Base-by-base conservation (phyloP, 2,329 filamentous ascomycete species). In the Colletotrichum euphorbiae region DNA sequence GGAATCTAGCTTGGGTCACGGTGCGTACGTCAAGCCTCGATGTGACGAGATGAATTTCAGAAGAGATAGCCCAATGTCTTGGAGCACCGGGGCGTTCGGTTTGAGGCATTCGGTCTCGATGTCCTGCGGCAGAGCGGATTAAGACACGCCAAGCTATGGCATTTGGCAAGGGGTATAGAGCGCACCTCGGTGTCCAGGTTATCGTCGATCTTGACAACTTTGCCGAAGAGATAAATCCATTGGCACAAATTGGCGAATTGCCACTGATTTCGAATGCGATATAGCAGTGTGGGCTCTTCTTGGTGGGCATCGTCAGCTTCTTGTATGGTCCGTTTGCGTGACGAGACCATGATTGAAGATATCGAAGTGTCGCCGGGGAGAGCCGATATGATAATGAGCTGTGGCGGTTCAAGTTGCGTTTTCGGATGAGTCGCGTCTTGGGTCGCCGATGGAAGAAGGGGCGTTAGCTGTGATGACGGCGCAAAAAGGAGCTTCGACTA, bases 31-130 rank as follows among this genome's bases (percentile, higher is more conserved):
- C 54, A 98, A 84, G 71, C 94, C 94, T 71, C 94, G 91, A 82
- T 98, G 94, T 69, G 94, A 97, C 36, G 96, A 98, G 56, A 98
- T 90, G 77, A 92, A 94, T 85, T 98, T 98, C 68, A 98, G 88
- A 19, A 98, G 84, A 62, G 92, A 89, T 51, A 99, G 86, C 40
- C 93, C 95, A 73, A 98, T 93, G 63, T 95, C 89, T 69, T 91
- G 83, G 17, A 99, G 85, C 71, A 90, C 87, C 50, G 89, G 86
- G 1, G 94, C 97, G 36, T 89, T 84, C 17, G 91, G 90, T 76
- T 93, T 94, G 38, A 98, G 83, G 76, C 94, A 97, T 82, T 97
- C 94, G 54, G 86, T 86, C 82, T 98, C 96, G 43, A 98, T 84
- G 71, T 95, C 92, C 96, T 98, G 15, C 3, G 17, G 51, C 17